Base-by-base conservation (phyloP, 2,329 filamentous ascomycete species). In the Ilyonectria sp. region DNA sequence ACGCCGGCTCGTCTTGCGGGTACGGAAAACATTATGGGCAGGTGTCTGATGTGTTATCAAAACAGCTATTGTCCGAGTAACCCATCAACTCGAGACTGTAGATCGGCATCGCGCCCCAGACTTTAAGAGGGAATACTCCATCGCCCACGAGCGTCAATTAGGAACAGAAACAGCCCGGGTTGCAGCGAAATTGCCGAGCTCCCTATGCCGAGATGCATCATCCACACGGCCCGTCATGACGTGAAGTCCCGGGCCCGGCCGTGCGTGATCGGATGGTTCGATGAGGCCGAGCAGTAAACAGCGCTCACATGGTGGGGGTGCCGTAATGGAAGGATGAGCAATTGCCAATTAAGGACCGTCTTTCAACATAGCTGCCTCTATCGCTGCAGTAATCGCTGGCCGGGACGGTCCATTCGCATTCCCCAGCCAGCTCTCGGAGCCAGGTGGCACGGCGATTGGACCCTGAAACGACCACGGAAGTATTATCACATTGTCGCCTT, bases 181-280 rank as follows among this genome's bases (percentile, higher is more conserved):
- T 40, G 59, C 49, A 47, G 37, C 40, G 50, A 62, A 44, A 55
- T 46, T 62, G 59, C 59, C 59, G 59, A 62, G 50, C 55, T 55
- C 29, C 50, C 59, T 55, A 62, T 55, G 59, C 59, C 59, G 59
- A 62, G 50, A 62, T 62, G 50, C 59, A 62, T 62, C 46, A 60
- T 60, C 58, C 52, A 26, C 58, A 60, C 35, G 50, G 49, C 37
- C 35, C 40, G n/a, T 47, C 59, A 62, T 62, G 59, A 62, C 59
- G 59, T 62, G 59, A 62, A 62, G 59, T 47, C 50, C 50, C 59
- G 59, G 59, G 59, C 13, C 35, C 46, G 31, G 59, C 59, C 59
- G 59, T 62, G 49, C 59, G 59, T 62, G 50, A 55, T 62, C 29
- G 26, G 50, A 62, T 62, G 35, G 50, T 62, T 55, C 59, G 59